A percentile compares a stretch with the other conserved stretches of the same genome.
Conservation (phyloP, 2,329 filamentous ascomycete species). For the Penicillium carneum region DNA sequence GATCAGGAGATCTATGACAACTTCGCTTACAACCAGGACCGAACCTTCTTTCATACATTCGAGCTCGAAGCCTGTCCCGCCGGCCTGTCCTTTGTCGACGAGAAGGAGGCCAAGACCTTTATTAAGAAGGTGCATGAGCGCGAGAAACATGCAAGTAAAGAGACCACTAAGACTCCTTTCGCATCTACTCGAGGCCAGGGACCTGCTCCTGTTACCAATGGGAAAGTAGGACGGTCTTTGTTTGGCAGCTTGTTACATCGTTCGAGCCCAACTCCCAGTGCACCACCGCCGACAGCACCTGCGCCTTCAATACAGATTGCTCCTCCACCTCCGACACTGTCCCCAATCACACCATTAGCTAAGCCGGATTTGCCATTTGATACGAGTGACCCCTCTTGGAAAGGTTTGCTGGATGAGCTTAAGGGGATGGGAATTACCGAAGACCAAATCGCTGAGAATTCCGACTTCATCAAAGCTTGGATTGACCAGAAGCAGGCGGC, state of each 20-base stretch:
- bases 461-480: slow-evolving; percentile 72
- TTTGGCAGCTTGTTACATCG: slow-evolving; percentile 60
- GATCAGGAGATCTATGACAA: slow-evolving; percentile 97
- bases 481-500: slow-evolving; percentile 67
- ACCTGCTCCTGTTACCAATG: slow-evolving; percentile 53
- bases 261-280: slow-evolving; percentile 52
- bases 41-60: slow-evolving; percentile 97
- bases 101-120: slow-evolving; percentile 96
- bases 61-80: slow-evolving; percentile 92
- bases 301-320: slow-evolving; percentile 42
- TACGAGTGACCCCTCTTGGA: slow-evolving; percentile 67
- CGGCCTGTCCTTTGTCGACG: slow-evolving; percentile 89
- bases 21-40: slow-evolving; percentile 94
- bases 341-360: slow-evolving; percentile 33
- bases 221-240: slow-evolving; percentile 60
- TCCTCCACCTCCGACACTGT: slow-evolving; percentile 45
- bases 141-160: slow-evolving; percentile 93
- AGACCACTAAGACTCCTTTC: slow-evolving; percentile 80
- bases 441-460: slow-evolving; percentile 71
- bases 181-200: slow-evolving; percentile 58
- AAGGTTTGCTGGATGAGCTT: slow-evolving; percentile 67
- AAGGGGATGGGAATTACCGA: slow-evolving; percentile 71
- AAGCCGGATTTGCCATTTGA: slow-evolving; percentile 61
- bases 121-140: slow-evolving; percentile 96
- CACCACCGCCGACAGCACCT: slow-evolving; percentile 36